These are phyloP conservation scores for Pestalotiopsis fici DNA, from an alignment of 2,329 filamentous ascomycete genomes.

Conservation along the genomic window DNA sequence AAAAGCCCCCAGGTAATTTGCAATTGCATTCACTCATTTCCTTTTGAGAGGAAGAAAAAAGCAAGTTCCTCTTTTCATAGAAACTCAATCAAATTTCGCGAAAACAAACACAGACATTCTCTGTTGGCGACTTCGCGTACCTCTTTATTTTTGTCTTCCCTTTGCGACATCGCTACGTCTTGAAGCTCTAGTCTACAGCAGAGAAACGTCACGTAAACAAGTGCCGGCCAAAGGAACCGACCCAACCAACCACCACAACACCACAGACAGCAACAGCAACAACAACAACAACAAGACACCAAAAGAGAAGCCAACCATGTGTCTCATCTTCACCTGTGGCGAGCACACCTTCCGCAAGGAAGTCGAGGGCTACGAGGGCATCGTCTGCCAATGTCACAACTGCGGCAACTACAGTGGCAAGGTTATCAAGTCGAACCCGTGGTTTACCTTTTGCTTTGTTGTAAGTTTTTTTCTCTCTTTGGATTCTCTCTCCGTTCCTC, in stretches of 20 bases:
- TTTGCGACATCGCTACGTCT: no score
- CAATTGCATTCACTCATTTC: not conserved
- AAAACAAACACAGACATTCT: not conserved
- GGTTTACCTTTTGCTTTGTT: conserved; percentile 81
- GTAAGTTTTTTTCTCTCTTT: conserved; percentile 39
- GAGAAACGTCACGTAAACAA: no score
- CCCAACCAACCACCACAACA: no score
- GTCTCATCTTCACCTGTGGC: conserved; percentile 63
- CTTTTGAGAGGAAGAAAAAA: not conserved
- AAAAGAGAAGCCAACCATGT: conserved; percentile 42
- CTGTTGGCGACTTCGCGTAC: no score
- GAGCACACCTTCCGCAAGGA: conserved; percentile 63
- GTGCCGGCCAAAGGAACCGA: no score
- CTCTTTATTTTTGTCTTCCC: no score
- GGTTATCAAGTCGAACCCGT: conserved; percentile 65
- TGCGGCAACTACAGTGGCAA: conserved; percentile 65
- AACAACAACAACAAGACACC: no score
- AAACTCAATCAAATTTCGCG: not conserved
- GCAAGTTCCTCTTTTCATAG: not conserved
- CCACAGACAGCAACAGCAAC: no score
- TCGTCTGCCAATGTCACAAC: conserved; percentile 65
- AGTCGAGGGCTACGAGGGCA: conserved; percentile 61
- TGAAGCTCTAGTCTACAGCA: no score
- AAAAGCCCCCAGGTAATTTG: not conserved
- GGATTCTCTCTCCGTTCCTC: not conserved